A percentile compares a stretch with the other conserved stretches of the same genome.
Evolutionary conservation across 306 rosid genomes (phyloP).

Genomic region (Vicia faba): DNA sequence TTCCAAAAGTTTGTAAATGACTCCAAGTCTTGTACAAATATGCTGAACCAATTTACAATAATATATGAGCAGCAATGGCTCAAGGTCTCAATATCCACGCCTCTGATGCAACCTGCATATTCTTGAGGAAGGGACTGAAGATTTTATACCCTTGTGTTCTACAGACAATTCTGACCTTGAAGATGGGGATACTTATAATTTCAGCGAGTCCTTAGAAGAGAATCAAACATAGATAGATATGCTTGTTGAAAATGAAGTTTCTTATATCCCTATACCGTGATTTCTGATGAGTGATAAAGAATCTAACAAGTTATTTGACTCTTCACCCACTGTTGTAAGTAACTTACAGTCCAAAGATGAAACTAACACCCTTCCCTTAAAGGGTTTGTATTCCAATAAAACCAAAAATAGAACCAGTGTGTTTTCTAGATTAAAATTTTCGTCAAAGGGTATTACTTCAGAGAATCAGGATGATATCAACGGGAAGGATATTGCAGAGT

Average conservation of each 20-base stretch:
- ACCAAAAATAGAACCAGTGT: constrained; percentile 36
- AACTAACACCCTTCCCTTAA: not conserved
- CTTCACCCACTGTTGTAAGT: constrained; percentile 16
- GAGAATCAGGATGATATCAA: constrained; percentile 15
- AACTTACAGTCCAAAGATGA: constrained; percentile 26
- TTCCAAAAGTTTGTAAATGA: no score
- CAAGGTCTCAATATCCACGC: no score
- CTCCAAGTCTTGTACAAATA: no score
- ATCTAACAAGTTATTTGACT: not conserved
- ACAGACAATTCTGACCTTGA: constrained; percentile 42
- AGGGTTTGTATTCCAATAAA: constrained; percentile 41
- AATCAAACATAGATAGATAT: constrained; percentile 16
- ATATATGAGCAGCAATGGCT: no score
- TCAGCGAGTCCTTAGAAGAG: constrained; percentile 5
- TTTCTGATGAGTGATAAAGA: constrained; percentile 23
- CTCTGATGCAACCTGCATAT: not conserved
- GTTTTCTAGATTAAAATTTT: constrained; percentile 47
- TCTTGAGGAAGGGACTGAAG: constrained; percentile 26
- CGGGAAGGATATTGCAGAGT: constrained; percentile 18
- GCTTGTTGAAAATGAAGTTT: not conserved
- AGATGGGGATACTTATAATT: constrained; percentile 24
- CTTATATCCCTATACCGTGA: constrained; percentile 35
- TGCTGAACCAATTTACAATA: no score
- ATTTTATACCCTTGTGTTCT: constrained; percentile 47
- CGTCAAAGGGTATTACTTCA: constrained; percentile 13